A percentile compares a stretch with the other conserved stretches of the same genome.
These are phyloP conservation scores for Didymosphaeria variabile DNA, from an alignment of 2,329 filamentous ascomycete species.

Conservation along the genomic window DNA sequence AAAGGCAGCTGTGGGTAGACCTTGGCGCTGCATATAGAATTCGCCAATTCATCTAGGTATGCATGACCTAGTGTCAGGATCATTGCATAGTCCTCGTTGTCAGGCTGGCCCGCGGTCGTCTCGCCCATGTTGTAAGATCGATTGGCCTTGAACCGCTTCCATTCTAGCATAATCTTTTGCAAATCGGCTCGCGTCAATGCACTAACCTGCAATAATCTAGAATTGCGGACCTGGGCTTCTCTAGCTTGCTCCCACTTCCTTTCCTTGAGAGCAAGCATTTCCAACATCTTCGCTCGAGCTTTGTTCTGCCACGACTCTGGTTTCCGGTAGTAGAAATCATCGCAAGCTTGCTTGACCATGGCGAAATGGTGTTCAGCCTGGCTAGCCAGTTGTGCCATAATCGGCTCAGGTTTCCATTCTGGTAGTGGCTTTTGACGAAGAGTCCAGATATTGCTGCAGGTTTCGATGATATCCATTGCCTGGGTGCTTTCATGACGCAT, in stretches of 20 bases:
- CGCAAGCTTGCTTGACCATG: slow-evolving; percentile 1
- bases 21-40: slow-evolving; percentile 14
- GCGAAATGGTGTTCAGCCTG: neutral
- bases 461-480: slow-evolving; percentile 25
- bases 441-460: slow-evolving; percentile 31
- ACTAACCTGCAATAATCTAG: neutral
- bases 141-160: slow-evolving; percentile 11
- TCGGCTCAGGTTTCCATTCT: slow-evolving; percentile 14
- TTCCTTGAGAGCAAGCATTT: neutral
- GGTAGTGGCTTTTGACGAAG: slow-evolving; percentile 23
- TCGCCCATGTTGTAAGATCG: neutral
- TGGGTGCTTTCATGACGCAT: slow-evolving; percentile 21
- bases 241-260: slow-evolving; percentile 1
- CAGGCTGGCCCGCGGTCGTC: neutral
- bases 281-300: neutral
- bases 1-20: slow-evolving; percentile 13
- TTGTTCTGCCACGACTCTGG: neutral
- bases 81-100: slow-evolving; percentile 18
- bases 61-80: slow-evolving; percentile 25
- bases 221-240: neutral
- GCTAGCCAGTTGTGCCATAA: slow-evolving; percentile 1
- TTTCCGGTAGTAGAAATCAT: neutral
- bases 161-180: slow-evolving; percentile 13
- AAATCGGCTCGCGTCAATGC: slow-evolving; percentile 1
- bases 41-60: slow-evolving; percentile 22